Evolutionary conservation across 345 rosid genomes (phyloP).

Genomic region (Salix caprea): DNA sequence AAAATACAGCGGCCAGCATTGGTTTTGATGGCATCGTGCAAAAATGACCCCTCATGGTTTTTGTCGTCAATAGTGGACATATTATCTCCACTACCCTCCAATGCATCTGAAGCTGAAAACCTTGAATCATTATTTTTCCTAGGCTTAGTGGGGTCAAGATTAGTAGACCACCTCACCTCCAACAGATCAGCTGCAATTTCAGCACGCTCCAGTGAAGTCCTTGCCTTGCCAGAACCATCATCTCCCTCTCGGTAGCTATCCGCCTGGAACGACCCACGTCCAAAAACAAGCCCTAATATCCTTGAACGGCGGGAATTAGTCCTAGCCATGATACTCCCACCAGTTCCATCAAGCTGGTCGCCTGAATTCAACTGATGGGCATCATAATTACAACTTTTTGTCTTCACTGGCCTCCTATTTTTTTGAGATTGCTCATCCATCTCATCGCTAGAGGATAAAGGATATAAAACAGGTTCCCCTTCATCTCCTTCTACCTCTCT

Average conservation of each 20-base stretch:
- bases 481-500: conserved; percentile 50
- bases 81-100: conserved; percentile 11
- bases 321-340: conserved; percentile 42
- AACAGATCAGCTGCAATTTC: conserved; percentile 83
- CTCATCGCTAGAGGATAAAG: conserved; percentile 59
- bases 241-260: conserved; percentile 29
- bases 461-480: conserved; percentile 38
- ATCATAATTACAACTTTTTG: conserved; percentile 48
- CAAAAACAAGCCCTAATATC: conserved; percentile 65
- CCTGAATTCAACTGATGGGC: conserved; percentile 18
- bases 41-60: conserved; percentile 3
- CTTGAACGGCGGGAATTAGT: conserved; percentile 40
- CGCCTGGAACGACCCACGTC: conserved; percentile 48
- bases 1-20: conserved; percentile 6
- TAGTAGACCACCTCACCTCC: conserved; percentile 88
- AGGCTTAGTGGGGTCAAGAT: conserved; percentile 39
- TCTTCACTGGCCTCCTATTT: conserved; percentile 37
- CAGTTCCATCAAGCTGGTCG: conserved; percentile 22
- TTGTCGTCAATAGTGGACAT: conserved; percentile 17
- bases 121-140: conserved; percentile 31
- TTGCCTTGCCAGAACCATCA: conserved; percentile 25
- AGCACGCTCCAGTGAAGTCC: conserved; percentile 70
- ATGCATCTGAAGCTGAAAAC: conserved; percentile 16
- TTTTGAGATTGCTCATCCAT: conserved; percentile 33
- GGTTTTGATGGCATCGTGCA: conserved; percentile 15